phyloP scores from a whole-genome alignment of 2,329 filamentous ascomycete genomes.

The Lomentospora prolificans region DNA sequence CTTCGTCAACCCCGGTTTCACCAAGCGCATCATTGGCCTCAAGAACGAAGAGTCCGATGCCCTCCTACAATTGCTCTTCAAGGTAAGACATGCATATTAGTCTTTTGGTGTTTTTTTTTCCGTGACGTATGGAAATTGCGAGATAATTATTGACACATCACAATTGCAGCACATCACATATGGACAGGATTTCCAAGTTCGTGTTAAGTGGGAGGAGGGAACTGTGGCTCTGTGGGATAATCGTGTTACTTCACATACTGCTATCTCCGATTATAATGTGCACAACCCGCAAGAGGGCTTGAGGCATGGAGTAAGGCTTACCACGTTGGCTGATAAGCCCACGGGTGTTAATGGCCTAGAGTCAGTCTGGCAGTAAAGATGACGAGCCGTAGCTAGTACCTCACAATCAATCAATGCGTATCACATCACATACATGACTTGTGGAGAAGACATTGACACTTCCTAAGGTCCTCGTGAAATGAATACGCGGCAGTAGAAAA shows the following conservation, averaged over 20 bases:
- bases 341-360: slow-evolving; percentile 26
- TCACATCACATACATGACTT: too few relatives aligned
- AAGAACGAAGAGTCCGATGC: slow-evolving; percentile 81
- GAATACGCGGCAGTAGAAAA: too few relatives aligned
- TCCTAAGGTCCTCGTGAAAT: too few relatives aligned
- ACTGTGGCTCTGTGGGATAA: slow-evolving; percentile 65
- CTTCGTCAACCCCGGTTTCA: slow-evolving; percentile 36
- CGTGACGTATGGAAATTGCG: too few relatives aligned
- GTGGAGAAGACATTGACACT: too few relatives aligned
- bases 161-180: slow-evolving; percentile 28
- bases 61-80: slow-evolving; percentile 60
- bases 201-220: slow-evolving; percentile 53
- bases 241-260: slow-evolving; percentile 37
- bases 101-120: too few relatives aligned
- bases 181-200: slow-evolving; percentile 57
- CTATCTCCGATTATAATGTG: slow-evolving; percentile 33
- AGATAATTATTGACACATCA: background rate
- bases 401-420: too few relatives aligned
- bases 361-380: slow-evolving; percentile 21
- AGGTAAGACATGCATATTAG: slow-evolving; percentile 17
- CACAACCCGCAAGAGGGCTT: slow-evolving; percentile 27
- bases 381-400: slow-evolving; percentile 6
- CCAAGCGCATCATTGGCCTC: slow-evolving; percentile 67
- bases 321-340: slow-evolving; percentile 27
- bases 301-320: slow-evolving; percentile 30